Base-by-base conservation (phyloP, 805 yeast species). In the Candida ponderosae region DNA sequence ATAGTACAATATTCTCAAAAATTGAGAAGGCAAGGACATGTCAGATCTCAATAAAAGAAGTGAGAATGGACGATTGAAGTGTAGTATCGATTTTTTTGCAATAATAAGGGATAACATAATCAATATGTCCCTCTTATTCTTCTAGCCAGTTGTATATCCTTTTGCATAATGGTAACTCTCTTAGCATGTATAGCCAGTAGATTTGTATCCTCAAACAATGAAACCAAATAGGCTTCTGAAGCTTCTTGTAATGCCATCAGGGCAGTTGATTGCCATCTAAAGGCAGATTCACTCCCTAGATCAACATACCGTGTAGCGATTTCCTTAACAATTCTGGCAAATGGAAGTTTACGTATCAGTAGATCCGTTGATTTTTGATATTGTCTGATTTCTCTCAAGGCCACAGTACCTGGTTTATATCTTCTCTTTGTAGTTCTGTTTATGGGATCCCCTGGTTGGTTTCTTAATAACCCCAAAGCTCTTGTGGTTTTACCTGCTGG, bases 81-180 rank as follows among this genome's bases (percentile, higher is more conserved):
- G n/a, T n/a, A n/a, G n/a, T n/a, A n/a, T n/a, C n/a, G n/a, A n/a
- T n/a, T n/a, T n/a, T n/a, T n/a, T n/a, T n/a, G n/a, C n/a, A n/a
- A n/a, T n/a, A n/a, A n/a, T n/a, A n/a, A n/a, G n/a, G n/a, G n/a
- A n/a, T n/a, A n/a, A n/a, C n/a, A n/a, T n/a, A 13, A 30, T 32
- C 13, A 35, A 35, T 31, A 36, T n/a, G 53, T 53, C 1, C 88
- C 89, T 48, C 89, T 68, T 31, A 82, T 74, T 57, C 90, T 66
- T 62, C 93, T 70, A 4, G 93, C 93, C 45, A 83, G 62, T 51
- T 82, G 89, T 42, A 83, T 77, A 54, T 83, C 94, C 56, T 79
- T 81, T 50, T 80, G 83, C 90, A 82, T 83, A 26, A 83, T 81
- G 0, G 94, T 83, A n/a, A 83, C 87, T 47, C 94, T 62, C 51